Percentiles rank a stretch among this genome's conserved stretches.
phyloP scores from a whole-genome alignment of 345 rosid genomes.

The Excoecaria agallocha region DNA sequence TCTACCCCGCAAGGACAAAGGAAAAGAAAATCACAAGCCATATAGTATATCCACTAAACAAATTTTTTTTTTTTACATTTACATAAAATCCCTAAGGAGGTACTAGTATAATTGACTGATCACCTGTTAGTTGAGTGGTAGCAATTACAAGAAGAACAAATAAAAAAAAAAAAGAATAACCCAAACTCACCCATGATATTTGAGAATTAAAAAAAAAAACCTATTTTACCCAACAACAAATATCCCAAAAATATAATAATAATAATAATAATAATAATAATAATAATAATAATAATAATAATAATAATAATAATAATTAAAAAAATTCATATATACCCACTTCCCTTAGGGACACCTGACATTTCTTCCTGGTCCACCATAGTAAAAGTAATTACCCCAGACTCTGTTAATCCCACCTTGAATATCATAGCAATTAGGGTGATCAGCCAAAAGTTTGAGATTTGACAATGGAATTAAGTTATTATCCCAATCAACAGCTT shows the following conservation, averaged over 20 bases:
- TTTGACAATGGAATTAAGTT: conserved; percentile 65
- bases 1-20: background rate
- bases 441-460: conserved; percentile 74
- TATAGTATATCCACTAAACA: conserved; percentile 27
- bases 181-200: conserved; percentile 33
- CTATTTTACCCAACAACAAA: conserved; percentile 35
- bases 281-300: too few relatives aligned
- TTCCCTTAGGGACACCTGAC: conserved; percentile 63
- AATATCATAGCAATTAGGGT: conserved; percentile 83
- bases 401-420: conserved; percentile 75
- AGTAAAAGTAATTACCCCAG: conserved; percentile 94
- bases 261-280: too few relatives aligned
- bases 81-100: conserved; percentile 35
- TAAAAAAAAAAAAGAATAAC: conserved; percentile 32
- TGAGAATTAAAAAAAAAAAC: conserved; percentile 20
- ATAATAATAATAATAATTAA: background rate
- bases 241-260: background rate
- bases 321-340: conserved; percentile 24
- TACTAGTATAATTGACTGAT: conserved; percentile 28
- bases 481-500: conserved; percentile 94
- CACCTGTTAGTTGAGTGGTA: conserved; percentile 33
- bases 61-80: conserved; percentile 32
- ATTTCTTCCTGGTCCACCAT: conserved; percentile 96
- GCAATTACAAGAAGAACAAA: background rate
- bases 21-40: conserved; percentile 23